A percentile compares a stretch with the other conserved stretches of the same genome.
These are phyloP conservation scores for Tremellales sp. DNA, from an alignment of 1,284 basidiomycete genomes.

Conservation along the genomic window DNA sequence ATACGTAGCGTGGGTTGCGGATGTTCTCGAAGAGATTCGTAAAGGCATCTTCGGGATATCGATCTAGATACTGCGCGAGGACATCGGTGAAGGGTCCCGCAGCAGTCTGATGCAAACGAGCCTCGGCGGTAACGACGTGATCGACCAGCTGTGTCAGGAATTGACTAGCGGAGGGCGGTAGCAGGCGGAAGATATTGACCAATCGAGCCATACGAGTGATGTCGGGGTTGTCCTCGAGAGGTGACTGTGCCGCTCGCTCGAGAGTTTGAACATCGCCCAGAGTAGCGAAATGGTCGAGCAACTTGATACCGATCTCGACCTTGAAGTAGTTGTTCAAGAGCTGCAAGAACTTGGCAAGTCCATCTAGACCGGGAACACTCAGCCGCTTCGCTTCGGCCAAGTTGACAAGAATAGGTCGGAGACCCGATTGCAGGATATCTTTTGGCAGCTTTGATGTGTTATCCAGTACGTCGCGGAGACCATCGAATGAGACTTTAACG, in stretches of 20 bases:
- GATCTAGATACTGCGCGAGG: conserved; percentile 83
- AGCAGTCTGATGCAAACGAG: conserved; percentile 81
- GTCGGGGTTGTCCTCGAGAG: conserved; percentile 81
- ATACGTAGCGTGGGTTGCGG: conserved; percentile 66
- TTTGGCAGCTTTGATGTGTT: conserved; percentile 92
- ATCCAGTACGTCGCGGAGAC: conserved; percentile 80
- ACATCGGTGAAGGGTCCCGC: conserved; percentile 92
- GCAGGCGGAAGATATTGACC: conserved; percentile 93
- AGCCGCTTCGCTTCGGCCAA: conserved; percentile 93
- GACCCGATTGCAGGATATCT: conserved; percentile 88
- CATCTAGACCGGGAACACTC: conserved; percentile 91
- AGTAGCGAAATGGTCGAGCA: conserved; percentile 90
- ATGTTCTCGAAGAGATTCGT: conserved; percentile 80
- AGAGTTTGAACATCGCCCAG: conserved; percentile 77
- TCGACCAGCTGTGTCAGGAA: conserved; percentile 85
- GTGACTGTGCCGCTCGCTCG: conserved; percentile 69
- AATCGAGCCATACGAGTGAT: conserved; percentile 90
- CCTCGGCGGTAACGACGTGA: conserved; percentile 89
- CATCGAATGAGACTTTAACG: conserved; percentile 93
- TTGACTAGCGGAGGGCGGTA: conserved; percentile 87
- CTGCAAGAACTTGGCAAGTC: conserved; percentile 90
- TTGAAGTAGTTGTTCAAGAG: conserved; percentile 99
- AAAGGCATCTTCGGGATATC: conserved; percentile 80
- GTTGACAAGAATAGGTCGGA: conserved; percentile 96
- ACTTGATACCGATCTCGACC: conserved; percentile 96